phyloP scores from a whole-genome alignment of 441 rosid genomes.

The Gossypium schwendimanii region DNA sequence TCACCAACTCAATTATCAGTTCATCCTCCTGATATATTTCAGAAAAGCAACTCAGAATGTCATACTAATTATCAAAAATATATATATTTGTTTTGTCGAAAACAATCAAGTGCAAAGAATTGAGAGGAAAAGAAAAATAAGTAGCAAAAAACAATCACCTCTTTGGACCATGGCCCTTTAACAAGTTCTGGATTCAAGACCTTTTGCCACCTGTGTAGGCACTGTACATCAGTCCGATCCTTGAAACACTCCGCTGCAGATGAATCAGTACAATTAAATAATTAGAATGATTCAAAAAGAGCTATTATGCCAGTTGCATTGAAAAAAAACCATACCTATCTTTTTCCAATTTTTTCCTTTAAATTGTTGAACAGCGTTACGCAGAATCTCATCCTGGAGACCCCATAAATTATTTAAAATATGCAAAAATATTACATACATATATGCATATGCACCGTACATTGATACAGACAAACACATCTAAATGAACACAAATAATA shows the following conservation, averaged over 20 bases:
- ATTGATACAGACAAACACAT: background rate
- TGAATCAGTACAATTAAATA: conserved; percentile 28
- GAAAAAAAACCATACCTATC: conserved; percentile 48
- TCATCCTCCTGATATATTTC: conserved; percentile 68
- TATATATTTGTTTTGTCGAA: background rate
- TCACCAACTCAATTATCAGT: conserved; percentile 69
- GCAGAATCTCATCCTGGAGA: conserved; percentile 80
- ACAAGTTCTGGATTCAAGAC: conserved; percentile 97
- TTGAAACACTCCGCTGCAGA: conserved; percentile 88
- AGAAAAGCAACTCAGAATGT: background rate
- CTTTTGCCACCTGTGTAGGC: conserved; percentile 99
- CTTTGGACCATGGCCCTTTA: conserved; percentile 99
- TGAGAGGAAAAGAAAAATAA: conserved; percentile 6
- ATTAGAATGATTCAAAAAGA: background rate
- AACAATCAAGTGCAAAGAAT: background rate
- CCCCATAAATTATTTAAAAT: background rate
- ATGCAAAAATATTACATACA: background rate
- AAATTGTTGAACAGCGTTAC: conserved; percentile 84
- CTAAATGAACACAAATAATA: background rate
- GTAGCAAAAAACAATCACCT: conserved; percentile 41
- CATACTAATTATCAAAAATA: background rate
- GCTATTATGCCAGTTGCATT: background rate
- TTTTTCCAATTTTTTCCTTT: conserved; percentile 99
- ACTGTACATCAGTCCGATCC: conserved; percentile 97
- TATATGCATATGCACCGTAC: background rate